Evolutionary conservation across 2,329 filamentous ascomycete species (phyloP).

Genomic region (Orbilia ellipsospora): DNA sequence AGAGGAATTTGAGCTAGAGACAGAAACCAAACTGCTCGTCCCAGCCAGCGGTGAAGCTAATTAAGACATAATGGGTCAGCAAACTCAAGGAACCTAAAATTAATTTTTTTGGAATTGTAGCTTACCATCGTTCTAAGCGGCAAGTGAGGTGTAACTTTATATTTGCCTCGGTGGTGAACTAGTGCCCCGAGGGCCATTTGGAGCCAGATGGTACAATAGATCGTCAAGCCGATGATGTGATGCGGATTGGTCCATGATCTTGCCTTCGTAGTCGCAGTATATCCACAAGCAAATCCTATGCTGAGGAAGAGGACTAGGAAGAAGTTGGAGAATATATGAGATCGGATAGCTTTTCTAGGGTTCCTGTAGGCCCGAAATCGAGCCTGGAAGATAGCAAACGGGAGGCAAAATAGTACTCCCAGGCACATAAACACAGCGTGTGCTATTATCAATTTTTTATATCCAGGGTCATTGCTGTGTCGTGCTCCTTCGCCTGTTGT

Average conservation of each 20-base stretch:
- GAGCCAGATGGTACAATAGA: conserved; percentile 77
- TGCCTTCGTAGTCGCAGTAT: conserved; percentile 75
- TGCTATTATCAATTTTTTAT: conserved; percentile 75
- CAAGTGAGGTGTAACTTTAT: conserved; percentile 48
- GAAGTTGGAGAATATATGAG: conserved; percentile 80
- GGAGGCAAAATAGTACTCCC: conserved; percentile 79
- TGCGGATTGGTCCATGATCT: conserved; percentile 77
- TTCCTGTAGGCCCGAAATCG: conserved; percentile 74
- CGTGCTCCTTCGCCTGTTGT: conserved; percentile 57
- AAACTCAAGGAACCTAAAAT: conserved; percentile 62
- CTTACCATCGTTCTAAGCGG: conserved; percentile 46
- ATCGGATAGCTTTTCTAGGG: conserved; percentile 71
- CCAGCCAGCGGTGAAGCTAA: conserved; percentile 85
- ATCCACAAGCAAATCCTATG: conserved; percentile 78
- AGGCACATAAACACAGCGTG: conserved; percentile 79
- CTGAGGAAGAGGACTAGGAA: conserved; percentile 75
- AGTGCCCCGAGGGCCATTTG: conserved; percentile 77
- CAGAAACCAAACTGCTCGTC: conserved; percentile 79
- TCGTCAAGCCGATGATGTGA: conserved; percentile 82
- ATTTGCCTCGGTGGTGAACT: conserved; percentile 63
- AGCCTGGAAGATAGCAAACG: conserved; percentile 77
- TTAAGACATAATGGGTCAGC: conserved; percentile 62
- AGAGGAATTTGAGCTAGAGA: conserved; percentile 88
- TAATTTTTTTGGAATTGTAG: background rate
- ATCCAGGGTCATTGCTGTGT: conserved; percentile 62